Percentiles rank a stretch among this genome's conserved stretches.
phyloP scores from a whole-genome alignment of 441 rosid species.

The Eutrema salsugineum region DNA sequence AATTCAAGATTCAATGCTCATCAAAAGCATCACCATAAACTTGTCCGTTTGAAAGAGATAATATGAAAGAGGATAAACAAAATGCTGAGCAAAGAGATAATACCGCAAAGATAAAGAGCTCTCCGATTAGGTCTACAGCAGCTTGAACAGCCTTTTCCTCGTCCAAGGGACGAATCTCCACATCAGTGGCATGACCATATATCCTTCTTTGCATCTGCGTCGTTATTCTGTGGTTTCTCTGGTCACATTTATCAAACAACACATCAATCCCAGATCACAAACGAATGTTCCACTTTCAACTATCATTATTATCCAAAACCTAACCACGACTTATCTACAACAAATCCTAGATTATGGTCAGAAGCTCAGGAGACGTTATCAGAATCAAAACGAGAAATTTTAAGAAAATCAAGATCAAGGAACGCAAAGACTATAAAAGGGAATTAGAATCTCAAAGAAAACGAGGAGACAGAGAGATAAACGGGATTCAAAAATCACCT shows the following conservation, averaged over 20 bases:
- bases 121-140: slow-evolving; percentile 91
- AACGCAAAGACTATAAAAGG: background rate
- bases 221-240: slow-evolving; percentile 73
- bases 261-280: background rate
- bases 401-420: background rate
- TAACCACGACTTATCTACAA: background rate
- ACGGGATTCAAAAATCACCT: slow-evolving; percentile 33
- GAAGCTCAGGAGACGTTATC: background rate
- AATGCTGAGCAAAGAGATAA: background rate
- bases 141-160: slow-evolving; percentile 96
- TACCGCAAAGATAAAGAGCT: slow-evolving; percentile 85
- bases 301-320: background rate
- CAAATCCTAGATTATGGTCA: background rate
- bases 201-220: slow-evolving; percentile 76
- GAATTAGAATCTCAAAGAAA: background rate
- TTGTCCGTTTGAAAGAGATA: background rate
- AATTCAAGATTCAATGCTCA: background rate
- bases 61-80: background rate
- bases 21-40: background rate
- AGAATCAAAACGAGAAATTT: background rate
- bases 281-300: background rate
- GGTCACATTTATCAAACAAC: slow-evolving; percentile 9
- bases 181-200: slow-evolving; percentile 74
- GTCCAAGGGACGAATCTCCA: slow-evolving; percentile 81
- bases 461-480: background rate